A percentile compares a stretch with the other conserved stretches of the same genome.
Conservation (phyloP, 768 basidiomycete species). For the Tylopilus sp. region DNA sequence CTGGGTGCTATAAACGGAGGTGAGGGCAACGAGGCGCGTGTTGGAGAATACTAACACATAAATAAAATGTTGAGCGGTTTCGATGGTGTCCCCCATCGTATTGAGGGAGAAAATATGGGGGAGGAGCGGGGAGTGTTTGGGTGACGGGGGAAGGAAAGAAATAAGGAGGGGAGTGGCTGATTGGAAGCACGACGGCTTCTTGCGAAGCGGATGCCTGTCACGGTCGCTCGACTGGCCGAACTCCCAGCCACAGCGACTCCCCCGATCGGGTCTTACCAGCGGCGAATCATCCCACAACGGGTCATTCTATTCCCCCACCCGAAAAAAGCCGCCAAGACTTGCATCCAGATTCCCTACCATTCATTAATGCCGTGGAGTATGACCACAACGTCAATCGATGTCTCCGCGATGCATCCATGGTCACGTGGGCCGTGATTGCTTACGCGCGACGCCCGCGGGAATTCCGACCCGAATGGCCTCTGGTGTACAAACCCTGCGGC, state of each 20-base stretch:
- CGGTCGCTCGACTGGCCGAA: slow-evolving; percentile 12
- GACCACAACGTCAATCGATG: background rate
- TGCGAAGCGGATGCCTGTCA: slow-evolving; percentile 26
- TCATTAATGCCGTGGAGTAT: background rate
- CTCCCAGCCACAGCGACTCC: slow-evolving; percentile 26
- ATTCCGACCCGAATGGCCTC: slow-evolving; percentile 33
- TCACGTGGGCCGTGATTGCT: slow-evolving; percentile 18
- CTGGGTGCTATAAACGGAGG: slow-evolving; percentile 43
- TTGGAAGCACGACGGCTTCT: slow-evolving; percentile 30
- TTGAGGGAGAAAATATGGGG: slow-evolving; percentile 19
- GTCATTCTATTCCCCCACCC: slow-evolving; percentile 13
- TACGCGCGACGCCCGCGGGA: background rate
- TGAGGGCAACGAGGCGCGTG: slow-evolving; percentile 1
- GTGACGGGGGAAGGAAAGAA: slow-evolving; percentile 22
- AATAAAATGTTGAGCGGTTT: slow-evolving; percentile 71
- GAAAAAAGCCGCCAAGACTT: no score
- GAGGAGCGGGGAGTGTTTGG: slow-evolving; percentile 3
- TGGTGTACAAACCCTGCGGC: slow-evolving; percentile 48
- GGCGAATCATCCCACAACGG: slow-evolving; percentile 23
- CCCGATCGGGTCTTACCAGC: slow-evolving; percentile 28
- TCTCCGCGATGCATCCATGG: background rate
- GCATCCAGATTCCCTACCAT: background rate
- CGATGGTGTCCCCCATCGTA: slow-evolving; percentile 44
- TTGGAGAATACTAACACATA: slow-evolving; percentile 48
- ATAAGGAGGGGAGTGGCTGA: slow-evolving; percentile 23